Evolutionary conservation across 1,284 basidiomycete species (phyloP).

Genomic region (Papiliotrema terrestris): DNA sequence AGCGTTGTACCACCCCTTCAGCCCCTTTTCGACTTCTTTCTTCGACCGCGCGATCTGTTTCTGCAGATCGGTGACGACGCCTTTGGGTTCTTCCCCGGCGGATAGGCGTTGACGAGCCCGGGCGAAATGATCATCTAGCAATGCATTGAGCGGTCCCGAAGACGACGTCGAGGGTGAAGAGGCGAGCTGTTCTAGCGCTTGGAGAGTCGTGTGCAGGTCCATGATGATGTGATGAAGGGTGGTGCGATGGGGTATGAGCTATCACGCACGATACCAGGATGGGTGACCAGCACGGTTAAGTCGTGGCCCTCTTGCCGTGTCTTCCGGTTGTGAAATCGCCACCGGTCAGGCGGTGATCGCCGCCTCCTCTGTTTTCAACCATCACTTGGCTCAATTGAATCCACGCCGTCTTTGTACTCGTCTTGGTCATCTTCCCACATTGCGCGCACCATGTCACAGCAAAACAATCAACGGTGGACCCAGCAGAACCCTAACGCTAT

Average conservation of each 20-base stretch:
- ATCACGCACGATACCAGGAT: not conserved
- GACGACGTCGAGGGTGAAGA: conserved; percentile 60
- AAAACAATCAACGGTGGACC: conserved; percentile 7
- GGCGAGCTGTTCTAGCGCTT: conserved; percentile 38
- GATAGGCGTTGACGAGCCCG: conserved; percentile 59
- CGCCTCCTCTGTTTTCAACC: too few relatives aligned
- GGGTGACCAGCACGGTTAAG: too few relatives aligned
- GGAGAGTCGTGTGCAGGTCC: conserved; percentile 34
- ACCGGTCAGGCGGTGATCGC: too few relatives aligned
- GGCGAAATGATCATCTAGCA: conserved; percentile 60
- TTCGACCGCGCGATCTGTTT: conserved; percentile 64
- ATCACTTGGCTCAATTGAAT: conserved; percentile 8
- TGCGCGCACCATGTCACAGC: too few relatives aligned
- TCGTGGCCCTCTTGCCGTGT: too few relatives aligned
- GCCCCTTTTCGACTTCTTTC: conserved; percentile 78
- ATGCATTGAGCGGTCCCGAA: conserved; percentile 63
- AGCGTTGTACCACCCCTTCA: conserved; percentile 79
- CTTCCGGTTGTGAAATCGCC: too few relatives aligned
- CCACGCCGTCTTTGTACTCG: too few relatives aligned
- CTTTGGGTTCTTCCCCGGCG: conserved; percentile 57
- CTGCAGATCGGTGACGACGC: conserved; percentile 57
- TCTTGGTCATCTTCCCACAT: too few relatives aligned
- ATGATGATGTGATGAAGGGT: not conserved
- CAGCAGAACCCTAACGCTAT: conserved; percentile 41
- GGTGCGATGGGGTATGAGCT: too few relatives aligned